A percentile compares a stretch with the other conserved stretches of the same genome.
Evolutionary conservation across 306 rosid species (phyloP).

Genomic region (Potentilla sterilis): DNA sequence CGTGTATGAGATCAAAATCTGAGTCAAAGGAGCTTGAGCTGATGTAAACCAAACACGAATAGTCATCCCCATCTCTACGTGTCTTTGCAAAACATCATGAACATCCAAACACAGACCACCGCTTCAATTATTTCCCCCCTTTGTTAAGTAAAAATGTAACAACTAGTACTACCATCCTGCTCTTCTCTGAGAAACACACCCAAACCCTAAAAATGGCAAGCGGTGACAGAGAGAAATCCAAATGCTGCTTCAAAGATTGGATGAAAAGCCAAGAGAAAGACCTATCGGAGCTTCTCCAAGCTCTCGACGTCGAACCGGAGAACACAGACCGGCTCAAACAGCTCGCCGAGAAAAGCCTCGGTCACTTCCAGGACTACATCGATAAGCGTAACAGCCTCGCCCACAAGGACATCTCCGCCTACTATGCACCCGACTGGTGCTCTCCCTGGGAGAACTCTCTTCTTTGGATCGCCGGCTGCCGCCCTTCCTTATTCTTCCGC

Average conservation of each 20-base stretch:
- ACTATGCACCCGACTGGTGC: constrained; percentile 36
- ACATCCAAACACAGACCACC: background rate
- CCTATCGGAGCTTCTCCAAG: constrained; percentile 26
- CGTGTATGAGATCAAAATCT: background rate
- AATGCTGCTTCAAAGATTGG: constrained; percentile 43
- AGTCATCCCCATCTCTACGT: background rate
- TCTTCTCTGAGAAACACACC: background rate
- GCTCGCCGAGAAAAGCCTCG: constrained; percentile 8
- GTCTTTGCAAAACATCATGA: background rate
- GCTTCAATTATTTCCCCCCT: background rate
- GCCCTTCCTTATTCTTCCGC: constrained; percentile 38
- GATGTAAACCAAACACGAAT: background rate
- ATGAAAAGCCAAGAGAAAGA: constrained; percentile 32
- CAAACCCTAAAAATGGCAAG: constrained; percentile 11
- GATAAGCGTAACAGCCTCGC: constrained; percentile 17
- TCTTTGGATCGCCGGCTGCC: constrained; percentile 40
- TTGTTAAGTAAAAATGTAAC: background rate
- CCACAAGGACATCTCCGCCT: background rate
- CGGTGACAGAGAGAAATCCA: constrained; percentile 12
- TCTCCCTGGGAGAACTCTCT: constrained; percentile 37
- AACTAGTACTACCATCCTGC: background rate
- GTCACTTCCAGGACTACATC: constrained; percentile 31
- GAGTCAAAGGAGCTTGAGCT: background rate
- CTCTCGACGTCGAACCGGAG: background rate
- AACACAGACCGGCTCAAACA: background rate